Base-by-base conservation (phyloP, 75 land plant genomes). In the Gnetum montanum region DNA sequence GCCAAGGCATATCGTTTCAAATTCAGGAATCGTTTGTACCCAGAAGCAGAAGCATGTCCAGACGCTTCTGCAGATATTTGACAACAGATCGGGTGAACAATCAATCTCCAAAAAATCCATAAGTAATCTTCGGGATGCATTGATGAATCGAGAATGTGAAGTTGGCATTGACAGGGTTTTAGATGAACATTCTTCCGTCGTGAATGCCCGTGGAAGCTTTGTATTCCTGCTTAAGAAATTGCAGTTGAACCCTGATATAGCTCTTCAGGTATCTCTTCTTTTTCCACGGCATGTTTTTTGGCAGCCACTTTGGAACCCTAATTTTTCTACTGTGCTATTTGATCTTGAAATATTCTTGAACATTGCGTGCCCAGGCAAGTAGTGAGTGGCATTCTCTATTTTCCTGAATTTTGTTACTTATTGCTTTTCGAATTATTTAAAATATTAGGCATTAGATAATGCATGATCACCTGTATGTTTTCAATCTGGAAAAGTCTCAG, bases 81-180 rank as follows among this genome's bases (percentile, higher is more conserved):
- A n/a, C n/a, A n/a, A n/a, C n/a, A n/a, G n/a, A n/a, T n/a, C n/a
- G n/a, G n/a, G n/a, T n/a, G n/a, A n/a, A n/a, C n/a, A n/a, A n/a
- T 48, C 27, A 10, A 48, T 29, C 25, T 20, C 1, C 10, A 48
- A 22, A 48, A 29, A 48, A 5, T 48, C 24, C 27, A 25, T 48
- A 0, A 3, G 27, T 16, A 25, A 48, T 27, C 23, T 52, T 29
- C 34, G 22, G 55, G 20, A 33, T 52, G 24, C 24, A 33, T 22
- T 52, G 55, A 52, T 8, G 34, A 33, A 10, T 52, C 24, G 15
- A 31, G 6, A 4, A 1, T 23, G 25, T 15, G 4, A 4, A 20
- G 55, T 31, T 20, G 55, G 19, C 18, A 52, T 52, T 25, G 34
- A 18, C 8, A 20, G 18, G 37, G 29, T 52, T 52, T 52, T 52